Percentiles rank a stretch among this genome's conserved stretches.
Conservation (phyloP, 2,329 filamentous ascomycete genomes). For the Catunica adiposa region DNA sequence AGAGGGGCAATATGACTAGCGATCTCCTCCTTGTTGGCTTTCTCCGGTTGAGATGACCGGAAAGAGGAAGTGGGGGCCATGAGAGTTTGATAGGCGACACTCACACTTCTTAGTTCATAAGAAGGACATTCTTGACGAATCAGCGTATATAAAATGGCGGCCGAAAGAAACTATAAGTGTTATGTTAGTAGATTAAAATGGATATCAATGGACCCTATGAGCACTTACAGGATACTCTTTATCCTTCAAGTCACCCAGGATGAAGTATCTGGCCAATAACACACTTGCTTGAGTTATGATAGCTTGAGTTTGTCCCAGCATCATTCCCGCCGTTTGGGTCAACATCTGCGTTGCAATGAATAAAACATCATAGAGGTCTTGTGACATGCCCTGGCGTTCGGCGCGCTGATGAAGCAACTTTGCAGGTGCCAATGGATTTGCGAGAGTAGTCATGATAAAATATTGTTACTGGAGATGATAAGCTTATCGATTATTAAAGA, state of each 20-base stretch:
- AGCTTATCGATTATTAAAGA: too few species aligned
- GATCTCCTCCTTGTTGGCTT: slow-evolving; percentile 11
- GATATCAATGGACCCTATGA: too few species aligned
- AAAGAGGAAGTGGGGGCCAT: slow-evolving; percentile 43
- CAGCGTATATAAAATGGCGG: slow-evolving; percentile 11
- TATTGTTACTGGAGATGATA: too few species aligned
- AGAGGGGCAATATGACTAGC: not conserved
- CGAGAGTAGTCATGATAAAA: slow-evolving; percentile 23
- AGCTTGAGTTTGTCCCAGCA: slow-evolving; percentile 72
- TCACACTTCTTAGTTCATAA: slow-evolving; percentile 1
- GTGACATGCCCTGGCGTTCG: slow-evolving; percentile 41
- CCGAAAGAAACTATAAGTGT: slow-evolving; percentile 6
- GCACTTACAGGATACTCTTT: slow-evolving; percentile 38
- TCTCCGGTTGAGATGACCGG: slow-evolving; percentile 17
- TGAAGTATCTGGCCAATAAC: slow-evolving; percentile 66
- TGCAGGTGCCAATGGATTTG: slow-evolving; percentile 57
- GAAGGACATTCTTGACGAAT: slow-evolving; percentile 6
- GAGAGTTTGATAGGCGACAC: slow-evolving; percentile 70
- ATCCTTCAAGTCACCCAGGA: slow-evolving; percentile 38
- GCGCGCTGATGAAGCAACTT: slow-evolving; percentile 47
- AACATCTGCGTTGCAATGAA: slow-evolving; percentile 56
- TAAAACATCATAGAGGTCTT: slow-evolving; percentile 53
- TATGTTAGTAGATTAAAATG: not conserved
- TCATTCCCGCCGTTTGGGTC: slow-evolving; percentile 61
- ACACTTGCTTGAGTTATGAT: slow-evolving; percentile 75